Conservation (phyloP, 1,139 yeast genomes). For the Lodderomyces beijingensis region DNA sequence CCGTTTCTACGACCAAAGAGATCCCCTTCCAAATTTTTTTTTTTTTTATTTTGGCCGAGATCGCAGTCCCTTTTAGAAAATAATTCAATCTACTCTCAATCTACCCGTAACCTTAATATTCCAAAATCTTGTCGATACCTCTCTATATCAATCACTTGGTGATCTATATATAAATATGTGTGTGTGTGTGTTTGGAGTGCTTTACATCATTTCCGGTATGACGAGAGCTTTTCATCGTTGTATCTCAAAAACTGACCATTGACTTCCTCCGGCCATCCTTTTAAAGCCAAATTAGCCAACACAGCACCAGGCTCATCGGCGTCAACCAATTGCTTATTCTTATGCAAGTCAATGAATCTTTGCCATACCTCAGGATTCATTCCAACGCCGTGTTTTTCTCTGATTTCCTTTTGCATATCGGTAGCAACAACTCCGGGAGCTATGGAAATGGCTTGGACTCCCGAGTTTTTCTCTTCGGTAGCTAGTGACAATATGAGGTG, state of each 20-base stretch:
- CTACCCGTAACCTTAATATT: too few species aligned
- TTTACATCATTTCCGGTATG: too few species aligned
- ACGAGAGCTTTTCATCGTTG: too few species aligned
- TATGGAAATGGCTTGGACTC: conserved; percentile 51
- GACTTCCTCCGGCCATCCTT: conserved; percentile 49
- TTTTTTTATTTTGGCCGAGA: too few species aligned
- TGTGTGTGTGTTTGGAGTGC: too few species aligned
- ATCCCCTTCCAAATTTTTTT: too few species aligned
- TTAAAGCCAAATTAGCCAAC: conserved; percentile 58
- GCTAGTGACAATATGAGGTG: conserved; percentile 66
- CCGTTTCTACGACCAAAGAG: too few species aligned
- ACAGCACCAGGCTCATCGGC: conserved; percentile 71
- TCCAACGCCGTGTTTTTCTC: conserved; percentile 49
- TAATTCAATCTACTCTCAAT: too few species aligned
- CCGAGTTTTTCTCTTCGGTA: conserved; percentile 56
- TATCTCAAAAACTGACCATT: conserved; percentile 67
- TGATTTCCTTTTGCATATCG: conserved; percentile 73
- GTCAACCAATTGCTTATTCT: conserved; percentile 48
- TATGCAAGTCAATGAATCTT: conserved; percentile 58
- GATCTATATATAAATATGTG: too few species aligned
- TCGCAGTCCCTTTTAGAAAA: too few species aligned
- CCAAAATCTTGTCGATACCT: too few species aligned
- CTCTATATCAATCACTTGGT: too few species aligned
- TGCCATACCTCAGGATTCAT: conserved; percentile 58
- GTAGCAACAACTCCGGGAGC: conserved; percentile 97